phyloP scores from a whole-genome alignment of 78 protist genomes.

The Dictyostelium brefeldianum region DNA sequence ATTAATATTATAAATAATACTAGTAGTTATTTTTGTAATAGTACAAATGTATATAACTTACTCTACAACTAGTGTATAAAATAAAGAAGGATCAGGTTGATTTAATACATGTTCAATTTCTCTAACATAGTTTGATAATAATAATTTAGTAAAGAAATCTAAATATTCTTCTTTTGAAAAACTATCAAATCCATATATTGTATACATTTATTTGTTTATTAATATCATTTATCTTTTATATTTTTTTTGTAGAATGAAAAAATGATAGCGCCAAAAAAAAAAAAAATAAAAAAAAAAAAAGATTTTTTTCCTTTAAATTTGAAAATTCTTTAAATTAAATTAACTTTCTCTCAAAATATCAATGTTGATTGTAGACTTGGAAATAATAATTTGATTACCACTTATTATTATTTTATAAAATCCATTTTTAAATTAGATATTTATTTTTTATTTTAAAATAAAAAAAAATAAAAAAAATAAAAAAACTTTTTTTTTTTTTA shows the following conservation, averaged over 20 bases:
- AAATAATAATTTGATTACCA: too few species aligned
- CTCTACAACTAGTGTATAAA: constrained; percentile 57
- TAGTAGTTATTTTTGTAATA: background rate
- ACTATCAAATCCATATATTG: constrained; percentile 43
- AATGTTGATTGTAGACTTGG: too few species aligned
- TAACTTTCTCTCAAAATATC: too few species aligned
- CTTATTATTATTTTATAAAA: too few species aligned
- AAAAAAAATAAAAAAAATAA: background rate
- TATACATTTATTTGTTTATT: too few species aligned
- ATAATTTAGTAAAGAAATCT: constrained; percentile 49
- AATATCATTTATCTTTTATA: too few species aligned
- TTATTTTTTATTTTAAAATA: background rate
- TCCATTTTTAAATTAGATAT: background rate
- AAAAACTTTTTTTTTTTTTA: too few species aligned
- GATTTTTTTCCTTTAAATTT: too few species aligned
- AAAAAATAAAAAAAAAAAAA: too few species aligned
- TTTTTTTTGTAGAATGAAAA: too few species aligned
- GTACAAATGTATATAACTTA: constrained; percentile 37
- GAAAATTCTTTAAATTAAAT: too few species aligned
- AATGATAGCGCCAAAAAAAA: too few species aligned
- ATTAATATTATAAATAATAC: background rate
- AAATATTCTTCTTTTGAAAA: constrained; percentile 45
- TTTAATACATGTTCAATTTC: constrained; percentile 5
- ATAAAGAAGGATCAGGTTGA: constrained; percentile 40
- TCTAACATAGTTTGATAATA: constrained; percentile 13